These are phyloP conservation scores for Phylloporus sp. DNA, from an alignment of 768 basidiomycete species.

Conservation along the genomic window DNA sequence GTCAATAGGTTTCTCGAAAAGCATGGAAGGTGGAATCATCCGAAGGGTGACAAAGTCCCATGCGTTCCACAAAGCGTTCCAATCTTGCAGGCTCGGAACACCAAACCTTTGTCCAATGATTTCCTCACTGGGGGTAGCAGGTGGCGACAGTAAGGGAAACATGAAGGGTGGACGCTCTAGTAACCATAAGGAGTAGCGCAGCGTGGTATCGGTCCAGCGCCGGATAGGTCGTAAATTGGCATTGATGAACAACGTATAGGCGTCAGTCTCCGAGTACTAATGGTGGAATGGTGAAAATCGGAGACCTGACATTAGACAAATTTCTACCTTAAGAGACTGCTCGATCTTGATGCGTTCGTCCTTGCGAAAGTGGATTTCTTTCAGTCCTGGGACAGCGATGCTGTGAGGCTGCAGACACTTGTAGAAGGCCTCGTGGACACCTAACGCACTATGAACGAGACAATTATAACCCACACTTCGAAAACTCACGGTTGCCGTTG, in stretches of 20 bases:
- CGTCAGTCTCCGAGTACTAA: constrained; percentile 79
- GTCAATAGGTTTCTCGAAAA: constrained; percentile 89
- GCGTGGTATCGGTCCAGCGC: constrained; percentile 73
- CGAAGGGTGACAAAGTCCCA: constrained; percentile 84
- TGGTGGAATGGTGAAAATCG: neutral
- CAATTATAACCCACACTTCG: neutral
- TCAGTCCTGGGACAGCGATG: constrained; percentile 46
- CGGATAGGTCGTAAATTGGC: constrained; percentile 81
- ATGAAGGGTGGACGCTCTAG: constrained; percentile 81
- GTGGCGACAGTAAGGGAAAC: constrained; percentile 60
- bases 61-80: constrained; percentile 77
- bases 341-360: constrained; percentile 85
- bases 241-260: constrained; percentile 62
- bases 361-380: constrained; percentile 52
- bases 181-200: constrained; percentile 83
- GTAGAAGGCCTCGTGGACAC: constrained; percentile 83
- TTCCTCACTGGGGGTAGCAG: constrained; percentile 22
- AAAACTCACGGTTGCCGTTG: constrained; percentile 43
- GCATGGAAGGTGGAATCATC: constrained; percentile 86
- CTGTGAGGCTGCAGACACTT: constrained; percentile 60
- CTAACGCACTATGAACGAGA: constrained; percentile 34
- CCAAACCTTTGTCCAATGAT: constrained; percentile 42
- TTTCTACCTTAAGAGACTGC: constrained; percentile 75
- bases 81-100: constrained; percentile 72
- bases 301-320: neutral